phyloP scores from a whole-genome alignment of 192 early-diverging fungal genomes.

The Linnemannia elongata region DNA sequence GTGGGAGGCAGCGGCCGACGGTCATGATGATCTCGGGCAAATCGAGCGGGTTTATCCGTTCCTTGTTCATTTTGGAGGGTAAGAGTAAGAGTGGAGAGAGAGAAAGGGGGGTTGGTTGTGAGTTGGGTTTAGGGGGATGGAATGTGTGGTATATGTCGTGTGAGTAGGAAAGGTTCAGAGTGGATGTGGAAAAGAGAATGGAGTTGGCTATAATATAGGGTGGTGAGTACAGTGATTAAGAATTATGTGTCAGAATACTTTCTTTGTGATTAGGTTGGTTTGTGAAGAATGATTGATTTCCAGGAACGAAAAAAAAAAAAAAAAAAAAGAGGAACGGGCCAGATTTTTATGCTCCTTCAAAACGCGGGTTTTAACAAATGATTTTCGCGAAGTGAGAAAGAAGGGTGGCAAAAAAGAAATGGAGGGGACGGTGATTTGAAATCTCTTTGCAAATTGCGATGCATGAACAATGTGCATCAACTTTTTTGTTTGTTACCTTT shows the following conservation, averaged over 20 bases:
- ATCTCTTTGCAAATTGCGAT: not conserved
- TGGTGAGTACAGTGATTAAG: not conserved
- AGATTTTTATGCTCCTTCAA: not conserved
- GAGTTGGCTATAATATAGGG: not conserved
- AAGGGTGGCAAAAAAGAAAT: not conserved
- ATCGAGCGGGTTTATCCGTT: slow-evolving; percentile 27
- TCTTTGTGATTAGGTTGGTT: slow-evolving; percentile 1
- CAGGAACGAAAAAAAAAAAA: slow-evolving; percentile 2
- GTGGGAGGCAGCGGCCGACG: slow-evolving; percentile 38
- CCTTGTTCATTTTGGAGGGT: not conserved
- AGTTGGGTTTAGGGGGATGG: not conserved
- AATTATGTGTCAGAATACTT: not conserved
- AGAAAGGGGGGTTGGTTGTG: no score
- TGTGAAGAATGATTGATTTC: not conserved
- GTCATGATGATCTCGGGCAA: slow-evolving; percentile 48
- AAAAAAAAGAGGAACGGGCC: not conserved
- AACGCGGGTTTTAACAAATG: not conserved
- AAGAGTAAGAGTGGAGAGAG: not conserved
- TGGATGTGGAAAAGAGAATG: no score
- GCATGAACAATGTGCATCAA: not conserved
- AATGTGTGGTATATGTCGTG: no score
- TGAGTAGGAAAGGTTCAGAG: no score
- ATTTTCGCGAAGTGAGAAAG: not conserved
- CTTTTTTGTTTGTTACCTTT: not conserved
- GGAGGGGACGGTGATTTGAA: not conserved